Evolutionary conservation across 2,329 filamentous ascomycete genomes (phyloP), one percentile per base, ranked within the genome.

Genomic region (Fusarium aywerte): DNA sequence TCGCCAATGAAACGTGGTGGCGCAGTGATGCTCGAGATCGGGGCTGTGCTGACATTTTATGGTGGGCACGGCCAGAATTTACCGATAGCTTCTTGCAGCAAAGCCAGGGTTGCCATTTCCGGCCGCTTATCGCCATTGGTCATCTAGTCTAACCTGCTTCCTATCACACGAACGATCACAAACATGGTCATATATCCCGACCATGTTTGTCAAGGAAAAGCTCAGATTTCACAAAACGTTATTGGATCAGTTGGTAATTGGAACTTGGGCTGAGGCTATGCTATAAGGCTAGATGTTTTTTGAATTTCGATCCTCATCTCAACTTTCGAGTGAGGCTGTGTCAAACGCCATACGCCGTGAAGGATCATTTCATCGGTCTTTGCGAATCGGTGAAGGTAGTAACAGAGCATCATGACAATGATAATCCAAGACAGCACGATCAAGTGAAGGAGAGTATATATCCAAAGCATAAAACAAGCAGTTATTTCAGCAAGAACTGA

Each of bases 61-160:
- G 35, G 27, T 43, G 48, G 36, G 43, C 25, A 31, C 51, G 51
- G 51, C 33, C 13, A 54, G 32, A 38, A 31, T 54, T 49, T 13
- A 38, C 51, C 51, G 51, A 49, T n/a, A 18, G 15, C 10, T 18
- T 31, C 32, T 27, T 29, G 25, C 15, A 27, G 21, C 7, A 45
- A 13, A 8, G 16, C 29, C 18, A 49, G 42, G 32, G 25, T 49
- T 49, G 20, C 16, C 11, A 16, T 38, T 8, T 12, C n/a, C 1
- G 16, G 3, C 23, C 16, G 12, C 35, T 15, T 29, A 18, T 23
- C n/a, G 15, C 18, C 9, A 23, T 54, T 54, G 20, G 32, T 2
- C 12, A 16, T 15, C 38, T 10, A 27, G 16, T 20, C 23, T 31
- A 4, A 31, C 16, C 2, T 13, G 12, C 7, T 12, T 20, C 16